Conservation (phyloP, 2,329 filamentous ascomycete genomes). For the Pyricularia grisea region DNA sequence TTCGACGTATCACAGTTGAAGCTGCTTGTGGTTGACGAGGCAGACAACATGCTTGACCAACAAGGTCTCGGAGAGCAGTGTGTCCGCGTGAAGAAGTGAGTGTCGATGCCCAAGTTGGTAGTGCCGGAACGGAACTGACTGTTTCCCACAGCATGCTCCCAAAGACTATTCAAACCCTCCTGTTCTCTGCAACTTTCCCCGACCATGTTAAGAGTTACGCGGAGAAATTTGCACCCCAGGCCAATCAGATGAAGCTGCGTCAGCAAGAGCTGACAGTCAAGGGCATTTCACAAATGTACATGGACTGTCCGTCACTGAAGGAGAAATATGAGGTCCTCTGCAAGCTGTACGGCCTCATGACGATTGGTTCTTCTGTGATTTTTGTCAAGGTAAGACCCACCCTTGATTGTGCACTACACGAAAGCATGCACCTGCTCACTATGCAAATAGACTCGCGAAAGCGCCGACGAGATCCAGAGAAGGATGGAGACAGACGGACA, state of each 20-base stretch:
- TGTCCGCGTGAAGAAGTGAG: constrained; percentile 75
- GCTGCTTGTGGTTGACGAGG: constrained; percentile 88
- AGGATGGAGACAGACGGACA: constrained; percentile 86
- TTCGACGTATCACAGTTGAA: constrained; percentile 65
- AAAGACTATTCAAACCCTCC: constrained; percentile 68
- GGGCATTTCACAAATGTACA: constrained; percentile 95
- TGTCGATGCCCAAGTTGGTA: constrained; percentile 8
- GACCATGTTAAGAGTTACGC: constrained; percentile 79
- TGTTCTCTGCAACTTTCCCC: constrained; percentile 94
- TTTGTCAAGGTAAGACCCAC: constrained; percentile 66
- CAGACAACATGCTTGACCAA: constrained; percentile 97
- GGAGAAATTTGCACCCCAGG: constrained; percentile 70
- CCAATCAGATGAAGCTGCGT: constrained; percentile 79
- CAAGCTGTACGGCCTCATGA: constrained; percentile 92
- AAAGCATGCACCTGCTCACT: not conserved
- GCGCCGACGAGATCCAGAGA: constrained; percentile 73
- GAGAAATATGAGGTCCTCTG: constrained; percentile 85
- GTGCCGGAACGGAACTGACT: constrained; percentile 7
- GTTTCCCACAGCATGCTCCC: constrained; percentile 54
- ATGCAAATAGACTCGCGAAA: constrained; percentile 61
- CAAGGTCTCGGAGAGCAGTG: constrained; percentile 95
- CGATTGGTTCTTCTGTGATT: constrained; percentile 93
- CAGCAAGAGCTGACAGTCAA: constrained; percentile 91
- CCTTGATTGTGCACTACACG: not conserved
- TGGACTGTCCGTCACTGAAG: constrained; percentile 75